These are phyloP conservation scores for Punica granatum DNA, from an alignment of 345 rosid species.

Conservation along the genomic window DNA sequence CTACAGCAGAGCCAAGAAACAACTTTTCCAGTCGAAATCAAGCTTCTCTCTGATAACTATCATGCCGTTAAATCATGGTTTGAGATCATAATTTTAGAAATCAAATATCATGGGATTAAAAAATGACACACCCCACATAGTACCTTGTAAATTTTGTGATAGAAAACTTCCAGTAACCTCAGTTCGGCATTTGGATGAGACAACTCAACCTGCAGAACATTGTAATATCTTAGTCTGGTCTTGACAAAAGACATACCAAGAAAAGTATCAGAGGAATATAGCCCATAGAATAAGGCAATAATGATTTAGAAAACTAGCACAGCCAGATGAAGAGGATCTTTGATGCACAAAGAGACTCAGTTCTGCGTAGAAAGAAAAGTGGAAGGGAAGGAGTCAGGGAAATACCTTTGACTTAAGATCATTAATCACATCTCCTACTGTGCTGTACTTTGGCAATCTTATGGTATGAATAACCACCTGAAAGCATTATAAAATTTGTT, in stretches of 20 bases:
- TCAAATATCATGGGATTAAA: neutral
- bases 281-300: neutral
- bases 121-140: neutral
- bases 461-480: conserved; percentile 58
- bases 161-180: conserved; percentile 62
- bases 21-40: neutral
- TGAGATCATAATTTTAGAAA: neutral
- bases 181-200: conserved; percentile 60
- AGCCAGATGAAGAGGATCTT: neutral
- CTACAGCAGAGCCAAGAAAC: neutral
- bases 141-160: conserved; percentile 75
- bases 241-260: neutral
- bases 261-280: neutral
- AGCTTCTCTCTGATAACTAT: neutral
- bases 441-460: conserved; percentile 63
- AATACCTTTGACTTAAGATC: conserved; percentile 60
- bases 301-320: neutral
- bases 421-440: conserved; percentile 61
- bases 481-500: conserved; percentile 10
- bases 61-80: neutral
- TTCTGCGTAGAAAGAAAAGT: neutral
- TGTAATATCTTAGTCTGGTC: neutral
- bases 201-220: conserved; percentile 47
- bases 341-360: neutral
- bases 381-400: neutral